Conservation (phyloP, 148 eudicot genomes). For the Arctostaphylos glauca region DNA sequence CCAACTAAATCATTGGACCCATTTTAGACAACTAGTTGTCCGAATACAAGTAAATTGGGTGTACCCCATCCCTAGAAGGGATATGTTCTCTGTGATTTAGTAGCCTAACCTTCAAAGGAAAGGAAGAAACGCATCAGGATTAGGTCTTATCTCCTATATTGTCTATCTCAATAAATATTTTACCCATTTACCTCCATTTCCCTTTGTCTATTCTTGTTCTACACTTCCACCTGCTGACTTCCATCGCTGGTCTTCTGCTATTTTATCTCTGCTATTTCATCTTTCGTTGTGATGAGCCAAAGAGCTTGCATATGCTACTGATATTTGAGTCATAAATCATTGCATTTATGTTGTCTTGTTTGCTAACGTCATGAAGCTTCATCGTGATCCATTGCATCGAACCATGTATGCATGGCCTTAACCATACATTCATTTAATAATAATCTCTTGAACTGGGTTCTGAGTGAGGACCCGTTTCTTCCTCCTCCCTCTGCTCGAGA, state of each 20-base stretch:
- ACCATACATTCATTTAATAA: not conserved
- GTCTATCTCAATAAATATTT: too few species aligned
- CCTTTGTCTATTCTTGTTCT: not conserved
- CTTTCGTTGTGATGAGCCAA: not conserved
- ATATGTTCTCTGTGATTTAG: too few species aligned
- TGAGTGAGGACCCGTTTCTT: not conserved
- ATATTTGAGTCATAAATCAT: not conserved
- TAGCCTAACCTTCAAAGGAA: too few species aligned
- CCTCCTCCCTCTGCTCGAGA: not conserved
- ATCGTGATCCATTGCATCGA: not conserved
- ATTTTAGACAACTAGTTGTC: too few species aligned
- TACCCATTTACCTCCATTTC: not conserved
- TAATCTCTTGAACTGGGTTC: not conserved
- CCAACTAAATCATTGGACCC: too few species aligned
- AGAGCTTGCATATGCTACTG: not conserved
- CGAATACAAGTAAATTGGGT: too few species aligned
- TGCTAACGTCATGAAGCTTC: not conserved
- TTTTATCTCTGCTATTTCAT: not conserved
- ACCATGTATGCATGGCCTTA: not conserved
- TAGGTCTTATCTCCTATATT: too few species aligned
- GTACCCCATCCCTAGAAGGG: too few species aligned
- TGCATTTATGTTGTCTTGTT: not conserved
- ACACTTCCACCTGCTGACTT: not conserved
- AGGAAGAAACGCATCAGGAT: too few species aligned
- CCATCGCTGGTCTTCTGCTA: not conserved